Evolutionary conservation across 1,284 basidiomycete genomes (phyloP).

Genomic region (Trametes pubescens): DNA sequence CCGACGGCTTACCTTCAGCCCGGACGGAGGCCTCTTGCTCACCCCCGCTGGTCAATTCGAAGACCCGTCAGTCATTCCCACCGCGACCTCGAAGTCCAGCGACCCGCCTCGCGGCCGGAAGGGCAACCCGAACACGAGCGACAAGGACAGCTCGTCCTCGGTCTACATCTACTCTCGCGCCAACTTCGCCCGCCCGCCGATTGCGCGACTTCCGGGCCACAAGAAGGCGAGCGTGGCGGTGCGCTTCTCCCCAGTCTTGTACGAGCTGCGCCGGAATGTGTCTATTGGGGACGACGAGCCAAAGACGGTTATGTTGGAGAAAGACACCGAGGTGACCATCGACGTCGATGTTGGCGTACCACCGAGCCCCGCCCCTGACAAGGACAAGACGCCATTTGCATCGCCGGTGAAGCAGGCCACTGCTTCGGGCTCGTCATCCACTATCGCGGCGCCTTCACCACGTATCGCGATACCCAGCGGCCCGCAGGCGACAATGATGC

Average conservation of each 20-base stretch:
- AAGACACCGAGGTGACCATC: slow-evolving; percentile 76
- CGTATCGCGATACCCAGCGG: slow-evolving; percentile 48
- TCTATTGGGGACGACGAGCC: slow-evolving; percentile 55
- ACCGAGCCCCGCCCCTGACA: slow-evolving; percentile 3
- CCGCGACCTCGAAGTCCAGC: slow-evolving; percentile 44
- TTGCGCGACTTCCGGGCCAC: slow-evolving; percentile 96
- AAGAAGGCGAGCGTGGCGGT: slow-evolving; percentile 96
- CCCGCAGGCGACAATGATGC: slow-evolving; percentile 47
- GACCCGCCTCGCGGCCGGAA: slow-evolving; percentile 64
- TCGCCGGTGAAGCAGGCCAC: slow-evolving; percentile 24
- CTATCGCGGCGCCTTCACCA: slow-evolving; percentile 47
- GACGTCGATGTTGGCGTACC: slow-evolving; percentile 54
- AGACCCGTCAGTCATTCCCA: slow-evolving; percentile 75
- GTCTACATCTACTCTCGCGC: slow-evolving; percentile 97
- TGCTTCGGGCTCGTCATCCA: slow-evolving; percentile 15
- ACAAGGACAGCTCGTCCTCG: slow-evolving; percentile 53
- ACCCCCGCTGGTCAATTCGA: slow-evolving; percentile 98
- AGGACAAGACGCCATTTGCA: slow-evolving; percentile 31
- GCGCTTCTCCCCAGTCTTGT: slow-evolving; percentile 92
- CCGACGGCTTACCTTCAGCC: slow-evolving; percentile 91
- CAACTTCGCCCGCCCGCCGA: slow-evolving; percentile 90
- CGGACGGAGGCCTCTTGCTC: slow-evolving; percentile 91
- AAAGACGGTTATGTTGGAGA: slow-evolving; percentile 65
- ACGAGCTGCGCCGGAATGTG: slow-evolving; percentile 80
- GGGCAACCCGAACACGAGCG: slow-evolving; percentile 52